Percentiles rank a stretch among this genome's conserved stretches.
Conservation (phyloP, 306 rosid genomes). For the Ammopiptanthus mongolicus region DNA sequence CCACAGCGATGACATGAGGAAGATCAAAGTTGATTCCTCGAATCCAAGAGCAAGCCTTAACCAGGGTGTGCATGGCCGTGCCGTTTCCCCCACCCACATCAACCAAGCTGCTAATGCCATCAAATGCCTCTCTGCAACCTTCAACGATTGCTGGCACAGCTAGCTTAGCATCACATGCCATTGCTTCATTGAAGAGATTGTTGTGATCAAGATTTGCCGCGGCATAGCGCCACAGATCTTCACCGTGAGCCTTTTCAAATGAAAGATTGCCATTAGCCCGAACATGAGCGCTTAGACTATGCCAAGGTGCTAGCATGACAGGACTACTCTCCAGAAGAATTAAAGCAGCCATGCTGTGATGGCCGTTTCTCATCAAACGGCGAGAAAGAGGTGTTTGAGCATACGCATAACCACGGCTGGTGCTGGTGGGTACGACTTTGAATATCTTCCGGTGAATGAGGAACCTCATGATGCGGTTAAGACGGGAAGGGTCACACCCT, state of each 20-base stretch:
- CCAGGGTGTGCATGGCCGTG: constrained; percentile 26
- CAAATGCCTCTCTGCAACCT: constrained; percentile 36
- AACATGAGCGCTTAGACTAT: constrained; percentile 15
- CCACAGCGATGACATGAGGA: constrained; percentile 51
- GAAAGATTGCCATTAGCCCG: constrained; percentile 1
- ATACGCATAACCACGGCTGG: background rate
- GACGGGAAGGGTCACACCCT: constrained; percentile 29
- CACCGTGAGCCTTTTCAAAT: constrained; percentile 41
- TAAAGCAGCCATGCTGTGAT: constrained; percentile 15
- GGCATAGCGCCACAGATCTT: constrained; percentile 49
- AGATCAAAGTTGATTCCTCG: constrained; percentile 63
- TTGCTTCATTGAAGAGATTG: constrained; percentile 51
- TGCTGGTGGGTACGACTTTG: constrained; percentile 17
- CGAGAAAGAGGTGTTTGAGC: constrained; percentile 36
- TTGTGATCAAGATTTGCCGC: constrained; percentile 26
- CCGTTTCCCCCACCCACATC: constrained; percentile 87
- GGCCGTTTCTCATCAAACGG: constrained; percentile 16
- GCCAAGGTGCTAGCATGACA: constrained; percentile 50
- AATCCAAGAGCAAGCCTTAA: constrained; percentile 41
- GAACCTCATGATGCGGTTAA: constrained; percentile 52
- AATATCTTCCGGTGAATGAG: constrained; percentile 44
- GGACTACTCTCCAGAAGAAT: constrained; percentile 37
- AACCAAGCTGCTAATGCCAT: constrained; percentile 46
- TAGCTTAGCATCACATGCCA: constrained; percentile 49
- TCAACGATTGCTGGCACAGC: constrained; percentile 26